phyloP scores from a whole-genome alignment of 768 basidiomycete genomes.

The Naematelia encephala region DNA sequence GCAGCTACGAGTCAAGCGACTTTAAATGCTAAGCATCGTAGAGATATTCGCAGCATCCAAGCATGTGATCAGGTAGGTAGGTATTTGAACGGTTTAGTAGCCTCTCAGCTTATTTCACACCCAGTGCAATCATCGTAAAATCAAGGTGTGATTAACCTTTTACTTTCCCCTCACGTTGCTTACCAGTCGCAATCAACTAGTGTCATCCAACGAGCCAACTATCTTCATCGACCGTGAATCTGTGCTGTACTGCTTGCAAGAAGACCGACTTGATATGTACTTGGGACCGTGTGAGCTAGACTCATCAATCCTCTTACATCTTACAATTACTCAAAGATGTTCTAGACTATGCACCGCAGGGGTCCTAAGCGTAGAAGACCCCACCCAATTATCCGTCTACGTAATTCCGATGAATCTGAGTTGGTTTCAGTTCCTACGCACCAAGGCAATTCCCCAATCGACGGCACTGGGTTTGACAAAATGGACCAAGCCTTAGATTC shows the following conservation, averaged over 20 bases:
- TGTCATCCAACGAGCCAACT: not conserved
- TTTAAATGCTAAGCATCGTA: no score
- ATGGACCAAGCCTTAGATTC: not conserved
- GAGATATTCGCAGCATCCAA: not conserved
- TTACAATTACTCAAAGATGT: no score
- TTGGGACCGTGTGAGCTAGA: not conserved
- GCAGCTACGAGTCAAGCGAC: no score
- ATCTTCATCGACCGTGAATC: not conserved
- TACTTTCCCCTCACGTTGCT: not conserved
- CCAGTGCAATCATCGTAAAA: conserved; percentile 4
- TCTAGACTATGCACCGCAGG: not conserved
- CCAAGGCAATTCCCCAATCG: not conserved
- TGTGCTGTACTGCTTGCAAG: not conserved
- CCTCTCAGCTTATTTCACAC: not conserved
- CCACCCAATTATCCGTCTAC: conserved; percentile 2
- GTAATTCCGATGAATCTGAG: not conserved
- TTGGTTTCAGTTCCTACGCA: not conserved
- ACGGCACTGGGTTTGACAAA: not conserved
- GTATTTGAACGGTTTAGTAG: not conserved
- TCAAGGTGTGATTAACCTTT: conserved; percentile 1
- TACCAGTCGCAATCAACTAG: not conserved
- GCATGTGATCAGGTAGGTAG: conserved; percentile 5
- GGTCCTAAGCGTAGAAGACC: conserved; percentile 1
- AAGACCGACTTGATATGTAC: not conserved
- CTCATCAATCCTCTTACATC: not conserved